A percentile compares a stretch with the other conserved stretches of the same genome.
These are phyloP conservation scores for Agarophyton chilense DNA, from an alignment of 23 red algal species.

Conservation along the genomic window DNA sequence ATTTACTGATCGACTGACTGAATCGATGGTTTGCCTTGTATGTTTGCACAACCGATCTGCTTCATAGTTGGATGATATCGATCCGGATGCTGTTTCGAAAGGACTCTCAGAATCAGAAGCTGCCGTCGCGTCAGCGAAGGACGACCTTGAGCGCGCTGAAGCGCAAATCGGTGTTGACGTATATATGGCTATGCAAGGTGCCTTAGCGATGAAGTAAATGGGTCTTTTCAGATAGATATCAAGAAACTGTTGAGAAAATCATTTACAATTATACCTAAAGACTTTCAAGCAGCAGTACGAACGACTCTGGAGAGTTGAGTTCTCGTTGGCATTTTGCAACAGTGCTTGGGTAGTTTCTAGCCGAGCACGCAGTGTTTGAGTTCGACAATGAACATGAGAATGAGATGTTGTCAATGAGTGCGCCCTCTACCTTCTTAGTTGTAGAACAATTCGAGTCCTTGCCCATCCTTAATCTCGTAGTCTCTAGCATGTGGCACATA, in stretches of 20 bases:
- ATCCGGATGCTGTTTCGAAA: constrained; percentile 79
- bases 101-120: constrained; percentile 80
- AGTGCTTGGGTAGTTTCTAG: not conserved
- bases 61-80: constrained; percentile 79
- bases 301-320: not conserved
- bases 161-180: constrained; percentile 97
- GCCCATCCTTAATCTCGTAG: constrained; percentile 90
- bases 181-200: constrained; percentile 87
- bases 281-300: not conserved
- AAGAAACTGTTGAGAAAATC: not conserved
- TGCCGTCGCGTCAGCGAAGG: constrained; percentile 67
- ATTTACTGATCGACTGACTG: constrained; percentile 14
- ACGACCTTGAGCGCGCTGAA: constrained; percentile 75
- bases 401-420: too few species aligned
- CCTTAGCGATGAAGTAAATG: constrained; percentile 59
- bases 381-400: too few species aligned
- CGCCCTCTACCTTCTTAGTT: constrained; percentile 52
- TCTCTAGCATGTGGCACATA: constrained; percentile 26
- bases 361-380: too few species aligned
- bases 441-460: constrained; percentile 87
- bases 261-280: not conserved
- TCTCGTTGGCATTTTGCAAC: not conserved
- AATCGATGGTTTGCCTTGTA: not conserved
- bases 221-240: not conserved
- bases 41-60: not conserved